phyloP scores from a whole-genome alignment of 2,329 filamentous ascomycete species.

The Hypocreales sp. region DNA sequence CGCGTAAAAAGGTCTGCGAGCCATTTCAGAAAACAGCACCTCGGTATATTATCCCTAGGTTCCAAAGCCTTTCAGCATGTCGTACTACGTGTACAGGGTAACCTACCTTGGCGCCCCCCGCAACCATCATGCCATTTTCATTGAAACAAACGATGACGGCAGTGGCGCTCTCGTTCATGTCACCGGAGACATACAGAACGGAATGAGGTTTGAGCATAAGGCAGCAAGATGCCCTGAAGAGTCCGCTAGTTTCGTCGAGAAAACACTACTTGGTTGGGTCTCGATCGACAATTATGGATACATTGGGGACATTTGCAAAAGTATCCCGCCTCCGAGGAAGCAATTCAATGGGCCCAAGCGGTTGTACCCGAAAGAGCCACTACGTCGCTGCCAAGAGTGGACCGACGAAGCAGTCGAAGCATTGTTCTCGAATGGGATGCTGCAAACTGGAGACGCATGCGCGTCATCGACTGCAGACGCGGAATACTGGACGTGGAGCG shows the following conservation, averaged over 20 bases:
- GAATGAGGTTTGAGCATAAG: constrained; percentile 12
- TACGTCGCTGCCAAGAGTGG: constrained; percentile 15
- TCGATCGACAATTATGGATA: constrained; percentile 6
- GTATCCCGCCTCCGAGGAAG: constrained; percentile 11
- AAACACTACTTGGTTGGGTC: constrained; percentile 7
- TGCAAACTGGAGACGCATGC: neutral
- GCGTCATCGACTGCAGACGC: neutral
- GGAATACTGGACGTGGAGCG: neutral
- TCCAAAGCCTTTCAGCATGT: constrained; percentile 1
- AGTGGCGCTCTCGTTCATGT: constrained; percentile 9
- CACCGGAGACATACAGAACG: constrained; percentile 14
- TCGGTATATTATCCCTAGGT: neutral
- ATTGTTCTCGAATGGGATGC: neutral
- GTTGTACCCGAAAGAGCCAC: constrained; percentile 9
- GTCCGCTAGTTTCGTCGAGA: constrained; percentile 5
- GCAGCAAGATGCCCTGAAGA: constrained; percentile 6
- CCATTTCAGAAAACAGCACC: neutral
- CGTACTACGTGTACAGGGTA: constrained; percentile 1
- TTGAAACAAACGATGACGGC: constrained; percentile 4
- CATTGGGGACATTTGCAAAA: constrained; percentile 8
- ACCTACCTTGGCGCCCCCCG: constrained; percentile 4
- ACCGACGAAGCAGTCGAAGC: constrained; percentile 2
- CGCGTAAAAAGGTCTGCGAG: neutral
- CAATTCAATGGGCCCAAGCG: constrained; percentile 12
- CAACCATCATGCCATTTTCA: constrained; percentile 13